A percentile compares a stretch with the other conserved stretches of the same genome.
Evolutionary conservation across 306 rosid genomes (phyloP).

Genomic region (Clitoria ternatea): DNA sequence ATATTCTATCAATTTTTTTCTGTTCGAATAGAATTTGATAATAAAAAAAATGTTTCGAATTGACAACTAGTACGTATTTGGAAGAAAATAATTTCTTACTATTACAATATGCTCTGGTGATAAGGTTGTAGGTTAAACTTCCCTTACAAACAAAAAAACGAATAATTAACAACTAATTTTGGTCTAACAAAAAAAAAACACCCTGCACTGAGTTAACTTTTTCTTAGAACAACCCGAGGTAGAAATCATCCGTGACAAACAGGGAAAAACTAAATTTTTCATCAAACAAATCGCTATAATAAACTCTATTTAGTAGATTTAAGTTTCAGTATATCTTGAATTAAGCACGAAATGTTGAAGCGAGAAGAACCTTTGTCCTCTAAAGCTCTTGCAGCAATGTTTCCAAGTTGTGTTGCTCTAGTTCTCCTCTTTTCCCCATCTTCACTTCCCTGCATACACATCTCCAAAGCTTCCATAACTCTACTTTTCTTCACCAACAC

Average conservation of each 20-base stretch:
- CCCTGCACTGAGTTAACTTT: too few relatives aligned
- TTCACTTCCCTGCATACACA: constrained; percentile 48
- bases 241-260: background rate
- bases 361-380: constrained; percentile 58
- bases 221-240: too few relatives aligned
- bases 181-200: too few relatives aligned
- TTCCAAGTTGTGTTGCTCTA: constrained; percentile 48
- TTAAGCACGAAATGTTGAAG: constrained; percentile 39
- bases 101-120: too few relatives aligned
- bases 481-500: constrained; percentile 47
- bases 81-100: too few relatives aligned
- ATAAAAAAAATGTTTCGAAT: too few relatives aligned
- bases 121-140: too few relatives aligned
- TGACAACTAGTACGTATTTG: too few relatives aligned
- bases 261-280: background rate
- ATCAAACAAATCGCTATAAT: background rate
- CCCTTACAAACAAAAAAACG: too few relatives aligned
- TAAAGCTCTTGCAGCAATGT: constrained; percentile 39
- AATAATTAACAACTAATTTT: too few relatives aligned
- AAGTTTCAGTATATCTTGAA: constrained; percentile 38
- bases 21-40: too few relatives aligned
- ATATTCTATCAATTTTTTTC: too few relatives aligned
- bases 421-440: constrained; percentile 45
- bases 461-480: constrained; percentile 43
- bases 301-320: background rate